Base-by-base conservation (phyloP, 1,284 basidiomycete species). In the Stereum hirsutum region DNA sequence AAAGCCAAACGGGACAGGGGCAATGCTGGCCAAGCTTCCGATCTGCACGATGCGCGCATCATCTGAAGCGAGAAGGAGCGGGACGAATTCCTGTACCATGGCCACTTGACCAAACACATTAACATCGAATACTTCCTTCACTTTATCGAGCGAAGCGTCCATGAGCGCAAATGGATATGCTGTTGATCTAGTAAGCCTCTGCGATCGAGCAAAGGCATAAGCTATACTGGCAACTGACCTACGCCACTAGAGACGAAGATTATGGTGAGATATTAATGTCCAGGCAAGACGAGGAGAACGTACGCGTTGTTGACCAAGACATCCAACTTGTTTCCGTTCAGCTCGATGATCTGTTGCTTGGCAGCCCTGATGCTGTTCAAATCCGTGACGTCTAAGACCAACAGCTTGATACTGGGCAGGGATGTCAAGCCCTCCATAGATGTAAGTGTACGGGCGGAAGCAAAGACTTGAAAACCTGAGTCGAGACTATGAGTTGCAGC, bases 291-390 rank as follows among this genome's bases (percentile, higher is more conserved):
- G 14, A 15, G 31, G 14, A 36, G 8, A 4, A 47, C 59, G 39
- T 32, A 62, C 60, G 60, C 59, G 46, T 62, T 61, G 45, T 62
- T 61, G 2, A 61, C 54, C 5, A 61, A 48, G 21, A 63, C 49
- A 42, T 64, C 54, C 7, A 64, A 51, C 20, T 44, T 55, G 6
- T 60, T 60, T 6, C 54, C 53, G 1, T 55, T 61, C 14, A 53
- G n/a, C 8, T 41, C 37, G 1, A 43, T 39, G n/a, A 63, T 44
- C 12, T 48, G 28, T 15, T 56, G 49, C 11, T 49, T 42, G 6
- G 46, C 49, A 1, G 39, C 38, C 11, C 40, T 39, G 25, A 63
- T 51, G 24, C 47, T 52, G 7, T 54, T 53, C 11, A 35, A 33
- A 20, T 51, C 45, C 1, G 56, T 56, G 6, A 63, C 62, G 42